A percentile compares a stretch with the other conserved stretches of the same genome.
Evolutionary conservation across 257 asterid genomes (phyloP).

Genomic region (Lantana camara): DNA sequence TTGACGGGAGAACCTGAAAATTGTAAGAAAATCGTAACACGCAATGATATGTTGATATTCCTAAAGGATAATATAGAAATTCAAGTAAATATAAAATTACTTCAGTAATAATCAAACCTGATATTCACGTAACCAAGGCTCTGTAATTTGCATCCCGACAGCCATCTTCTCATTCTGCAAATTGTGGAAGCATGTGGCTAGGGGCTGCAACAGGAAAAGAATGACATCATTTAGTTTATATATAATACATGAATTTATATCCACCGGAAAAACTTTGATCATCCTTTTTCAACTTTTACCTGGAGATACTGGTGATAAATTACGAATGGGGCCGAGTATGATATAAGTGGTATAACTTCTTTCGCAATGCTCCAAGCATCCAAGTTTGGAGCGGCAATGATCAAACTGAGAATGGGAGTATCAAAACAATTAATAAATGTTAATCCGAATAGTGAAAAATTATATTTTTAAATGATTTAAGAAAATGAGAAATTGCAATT

Average conservation of each 20-base stretch:
- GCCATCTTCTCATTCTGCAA: conserved; percentile 89
- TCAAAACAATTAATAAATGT: conserved; percentile 21
- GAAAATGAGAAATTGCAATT: neutral
- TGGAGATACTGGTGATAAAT: conserved; percentile 89
- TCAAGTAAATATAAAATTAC: neutral
- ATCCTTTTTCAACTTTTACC: conserved; percentile 39
- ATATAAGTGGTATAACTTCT: conserved; percentile 77
- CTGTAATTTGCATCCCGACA: conserved; percentile 72
- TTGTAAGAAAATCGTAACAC: neutral
- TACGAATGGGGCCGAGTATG: conserved; percentile 94
- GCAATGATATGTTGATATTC: neutral
- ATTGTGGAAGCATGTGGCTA: conserved; percentile 85
- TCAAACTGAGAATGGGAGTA: conserved; percentile 55
- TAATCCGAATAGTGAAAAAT: neutral
- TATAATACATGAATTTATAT: neutral
- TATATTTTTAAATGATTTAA: conserved; percentile 2
- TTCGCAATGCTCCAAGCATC: conserved; percentile 81
- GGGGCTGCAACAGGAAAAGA: conserved; percentile 66
- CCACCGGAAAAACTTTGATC: neutral
- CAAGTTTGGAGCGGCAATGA: conserved; percentile 80
- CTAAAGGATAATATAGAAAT: neutral
- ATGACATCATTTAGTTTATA: neutral
- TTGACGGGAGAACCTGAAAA: conserved; percentile 83
- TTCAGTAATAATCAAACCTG: conserved; percentile 52
- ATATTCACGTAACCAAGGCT: conserved; percentile 93